phyloP scores from a whole-genome alignment of 176 grass and related monocot species.

The Musa beccarii region DNA sequence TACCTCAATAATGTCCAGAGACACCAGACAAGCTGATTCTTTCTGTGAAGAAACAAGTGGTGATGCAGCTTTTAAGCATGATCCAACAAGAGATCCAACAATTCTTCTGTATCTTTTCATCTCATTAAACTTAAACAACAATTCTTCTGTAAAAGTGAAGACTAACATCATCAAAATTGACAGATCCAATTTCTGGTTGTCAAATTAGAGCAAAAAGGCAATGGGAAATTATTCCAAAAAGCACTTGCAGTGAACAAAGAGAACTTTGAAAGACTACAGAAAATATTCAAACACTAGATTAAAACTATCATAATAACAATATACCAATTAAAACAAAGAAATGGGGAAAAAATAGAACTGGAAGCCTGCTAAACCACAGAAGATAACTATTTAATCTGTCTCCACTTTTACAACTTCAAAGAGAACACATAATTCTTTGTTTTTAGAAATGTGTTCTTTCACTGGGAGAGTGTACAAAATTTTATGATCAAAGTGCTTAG shows the following conservation, averaged over 20 bases:
- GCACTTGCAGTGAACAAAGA: too few species aligned
- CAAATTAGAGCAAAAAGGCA: too few species aligned
- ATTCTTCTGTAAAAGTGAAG: slow-evolving; percentile 48
- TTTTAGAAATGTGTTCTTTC: too few species aligned
- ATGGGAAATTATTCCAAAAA: too few species aligned
- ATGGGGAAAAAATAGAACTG: not conserved
- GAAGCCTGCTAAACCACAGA: not conserved
- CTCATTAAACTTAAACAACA: slow-evolving; percentile 64
- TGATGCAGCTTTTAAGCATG: slow-evolving; percentile 56
- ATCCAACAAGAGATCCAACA: slow-evolving; percentile 76
- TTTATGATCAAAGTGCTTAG: too few species aligned
- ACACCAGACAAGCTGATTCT: slow-evolving; percentile 62
- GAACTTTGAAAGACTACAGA: too few species aligned
- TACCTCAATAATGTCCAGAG: slow-evolving; percentile 85
- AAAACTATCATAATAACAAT: not conserved
- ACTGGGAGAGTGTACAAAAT: too few species aligned
- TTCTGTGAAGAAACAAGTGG: slow-evolving; percentile 76
- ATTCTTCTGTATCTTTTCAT: slow-evolving; percentile 85
- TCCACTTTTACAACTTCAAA: not conserved
- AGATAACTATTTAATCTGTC: not conserved
- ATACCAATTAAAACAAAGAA: not conserved
- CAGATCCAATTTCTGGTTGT: slow-evolving; percentile 35
- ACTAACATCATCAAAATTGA: slow-evolving; percentile 29
- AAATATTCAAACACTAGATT: not conserved
- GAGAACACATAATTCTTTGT: not conserved